Base-by-base conservation (phyloP, 2,329 filamentous ascomycete species). In the Penicillium sp. region DNA sequence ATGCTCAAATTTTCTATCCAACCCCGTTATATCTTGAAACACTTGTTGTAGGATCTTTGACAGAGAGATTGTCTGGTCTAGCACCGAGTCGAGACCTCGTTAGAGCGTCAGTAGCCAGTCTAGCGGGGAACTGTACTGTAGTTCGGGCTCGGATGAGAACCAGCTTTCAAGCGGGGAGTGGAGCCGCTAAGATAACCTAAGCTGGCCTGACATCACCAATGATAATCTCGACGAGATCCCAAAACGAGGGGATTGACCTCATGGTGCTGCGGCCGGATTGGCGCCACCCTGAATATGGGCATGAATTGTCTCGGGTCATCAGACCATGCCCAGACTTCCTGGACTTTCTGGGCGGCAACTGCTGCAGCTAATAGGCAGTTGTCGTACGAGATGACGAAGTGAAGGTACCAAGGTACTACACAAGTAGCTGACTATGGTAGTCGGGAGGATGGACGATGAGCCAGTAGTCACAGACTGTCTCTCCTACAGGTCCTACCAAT, bases 181-280 rank as follows among this genome's bases (percentile, higher is more conserved):
- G 53, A 55, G 53, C 53, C 53, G 53, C 53, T 55, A 55, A 55
- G 38, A 55, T 55, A 55, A 45, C 37, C 44, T 37, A 57, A 57
- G 54, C 42, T 38, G 54, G 40, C 44, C 44, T 57, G 54, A 57
- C 54, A 57, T 49, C 54, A 57, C 54, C 54, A 38, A 35, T 53
- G 30, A 30, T 30, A 49, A 49, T 49, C 45, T 49, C 45, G 15
- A 13, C 15, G 17, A 49, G 45, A 49, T 49, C 45, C 45, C 45
- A 19, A 28, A 51, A 22, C 30, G 51, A 54, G 33, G 51, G 22
- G 15, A 40, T 54, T 54, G 51, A 54, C 51, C 51, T 54, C 51
- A 54, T 54, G 19, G 19, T 54, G 51, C 37, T 54, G 51, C 51
- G 30, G 51, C 35, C 22, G 24, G 51, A 54, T 54, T 24, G 51